These are phyloP conservation scores for Scedosporium aurantiacum DNA, from an alignment of 2,329 filamentous ascomycete species.

Conservation along the genomic window DNA sequence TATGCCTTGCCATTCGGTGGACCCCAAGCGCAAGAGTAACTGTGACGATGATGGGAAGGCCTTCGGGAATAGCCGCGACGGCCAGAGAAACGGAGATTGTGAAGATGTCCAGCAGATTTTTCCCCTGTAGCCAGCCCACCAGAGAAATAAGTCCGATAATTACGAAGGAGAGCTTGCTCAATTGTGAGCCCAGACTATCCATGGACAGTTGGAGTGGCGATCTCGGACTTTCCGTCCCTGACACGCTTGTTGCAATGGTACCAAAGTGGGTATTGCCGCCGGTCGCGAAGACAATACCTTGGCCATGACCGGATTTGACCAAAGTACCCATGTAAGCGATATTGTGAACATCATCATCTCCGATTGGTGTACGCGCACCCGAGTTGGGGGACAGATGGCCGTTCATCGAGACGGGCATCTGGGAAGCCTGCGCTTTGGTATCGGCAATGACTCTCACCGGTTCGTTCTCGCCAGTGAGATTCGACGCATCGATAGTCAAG, in stretches of 20 bases:
- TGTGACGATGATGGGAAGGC: constrained; percentile 94
- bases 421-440: constrained; percentile 27
- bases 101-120: constrained; percentile 85
- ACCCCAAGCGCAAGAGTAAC: constrained; percentile 92
- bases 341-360: constrained; percentile 62
- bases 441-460: constrained; percentile 71
- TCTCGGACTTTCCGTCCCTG: constrained; percentile 87
- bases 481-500: constrained; percentile 90
- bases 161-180: constrained; percentile 92
- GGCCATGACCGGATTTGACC: constrained; percentile 87
- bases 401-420: constrained; percentile 19
- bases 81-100: constrained; percentile 95
- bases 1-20: constrained; percentile 87
- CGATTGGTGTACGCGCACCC: constrained; percentile 13
- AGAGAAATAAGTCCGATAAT: constrained; percentile 90
- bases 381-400: constrained; percentile 4
- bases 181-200: constrained; percentile 91
- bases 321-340: constrained; percentile 98
- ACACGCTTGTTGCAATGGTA: constrained; percentile 86
- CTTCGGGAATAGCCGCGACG: constrained; percentile 92
- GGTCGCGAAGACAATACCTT: constrained; percentile 94
- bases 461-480: constrained; percentile 92
- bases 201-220: constrained; percentile 92
- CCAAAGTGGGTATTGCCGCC: constrained; percentile 92
- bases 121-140: constrained; percentile 81